Base-by-base conservation (phyloP, 2,329 filamentous ascomycete species). In the Calonectria honghensis region DNA sequence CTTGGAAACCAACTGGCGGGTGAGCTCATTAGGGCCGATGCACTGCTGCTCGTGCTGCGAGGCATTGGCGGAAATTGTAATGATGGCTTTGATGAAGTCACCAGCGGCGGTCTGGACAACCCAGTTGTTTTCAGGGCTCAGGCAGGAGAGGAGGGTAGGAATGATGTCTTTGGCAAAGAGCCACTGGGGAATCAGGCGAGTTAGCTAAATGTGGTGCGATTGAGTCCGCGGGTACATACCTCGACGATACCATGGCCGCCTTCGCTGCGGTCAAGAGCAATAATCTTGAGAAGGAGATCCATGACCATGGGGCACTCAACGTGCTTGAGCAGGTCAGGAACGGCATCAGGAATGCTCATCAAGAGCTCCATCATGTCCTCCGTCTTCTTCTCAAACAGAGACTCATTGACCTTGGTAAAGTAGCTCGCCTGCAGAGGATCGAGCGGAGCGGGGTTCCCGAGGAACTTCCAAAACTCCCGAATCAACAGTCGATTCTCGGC, bases 21-120 rank as follows among this genome's bases (percentile, higher is more conserved):
- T 99, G 65, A 99, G 91, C 83, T 98, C 97, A 84, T 99, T 99
- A 5, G 97, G 97, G 4, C 97, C 97, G 83, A 99, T 98, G 81
- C 97, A 98, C n/a, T 96, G 97, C 83, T 98, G 96, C 82, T 99
- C 97, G 82, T 98, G 98, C 80, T 98, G 97, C 1, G 96, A 98
- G 4, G 97, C 97, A 82, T 99, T 99, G 75, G 97, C 97, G 1
- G 97, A 98, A 73, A 99, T 98, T 32, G 97, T 99, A 79, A 99
- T 98, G 83, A 99, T 98, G 52, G 97, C 97, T 85, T 99, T 99
- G 81, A 99, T 91, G 79, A 99, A 99, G 83, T 99, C 97, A 54
- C 97, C 97, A 0, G 97, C 97, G 0, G 97, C 97, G 0, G 97
- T 98, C 84, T 99, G 97, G 2, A 97, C 97, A 1, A 96, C 95